Percentiles rank a stretch among this genome's conserved stretches.
phyloP scores from a whole-genome alignment of 1,284 basidiomycete species.

The Fomitopsis palustris region DNA sequence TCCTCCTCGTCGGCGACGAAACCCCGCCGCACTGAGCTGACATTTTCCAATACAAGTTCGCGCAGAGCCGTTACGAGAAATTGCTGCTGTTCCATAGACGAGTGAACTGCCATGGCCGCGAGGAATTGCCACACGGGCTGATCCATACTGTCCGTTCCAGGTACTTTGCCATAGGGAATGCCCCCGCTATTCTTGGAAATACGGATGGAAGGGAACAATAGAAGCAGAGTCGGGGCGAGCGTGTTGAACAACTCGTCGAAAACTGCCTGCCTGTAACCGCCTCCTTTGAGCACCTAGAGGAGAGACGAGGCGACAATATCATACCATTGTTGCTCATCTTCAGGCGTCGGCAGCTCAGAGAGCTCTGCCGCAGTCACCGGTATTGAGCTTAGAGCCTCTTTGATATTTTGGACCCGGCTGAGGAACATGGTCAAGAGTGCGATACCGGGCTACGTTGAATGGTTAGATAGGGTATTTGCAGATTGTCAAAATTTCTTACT shows the following conservation, averaged over 20 bases:
- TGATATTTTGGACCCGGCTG: constrained; percentile 88
- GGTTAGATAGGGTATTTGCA: constrained; percentile 2
- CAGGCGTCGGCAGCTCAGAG: constrained; percentile 55
- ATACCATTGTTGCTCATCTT: constrained; percentile 83
- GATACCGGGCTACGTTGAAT: constrained; percentile 71
- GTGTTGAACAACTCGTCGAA: constrained; percentile 84
- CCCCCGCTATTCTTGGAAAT: constrained; percentile 43
- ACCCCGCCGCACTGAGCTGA: constrained; percentile 74
- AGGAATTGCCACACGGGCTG: constrained; percentile 93
- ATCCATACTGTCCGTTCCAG: constrained; percentile 71
- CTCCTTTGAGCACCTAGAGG: background rate
- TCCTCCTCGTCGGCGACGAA: constrained; percentile 63
- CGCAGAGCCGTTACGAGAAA: constrained; percentile 82
- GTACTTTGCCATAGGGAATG: constrained; percentile 29
- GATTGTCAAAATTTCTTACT: constrained; percentile 36
- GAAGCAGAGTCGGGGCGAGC: constrained; percentile 70
- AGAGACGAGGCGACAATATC: background rate
- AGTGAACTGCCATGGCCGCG: constrained; percentile 85
- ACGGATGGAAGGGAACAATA: constrained; percentile 89
- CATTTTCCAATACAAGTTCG: constrained; percentile 91
- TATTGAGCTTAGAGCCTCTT: constrained; percentile 52
- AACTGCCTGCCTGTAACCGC: constrained; percentile 64
- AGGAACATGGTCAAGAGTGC: constrained; percentile 91
- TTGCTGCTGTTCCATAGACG: constrained; percentile 82
- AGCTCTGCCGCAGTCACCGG: constrained; percentile 42